Evolutionary conservation across 805 yeast species (phyloP).

Genomic region (Candida andamanensis): DNA sequence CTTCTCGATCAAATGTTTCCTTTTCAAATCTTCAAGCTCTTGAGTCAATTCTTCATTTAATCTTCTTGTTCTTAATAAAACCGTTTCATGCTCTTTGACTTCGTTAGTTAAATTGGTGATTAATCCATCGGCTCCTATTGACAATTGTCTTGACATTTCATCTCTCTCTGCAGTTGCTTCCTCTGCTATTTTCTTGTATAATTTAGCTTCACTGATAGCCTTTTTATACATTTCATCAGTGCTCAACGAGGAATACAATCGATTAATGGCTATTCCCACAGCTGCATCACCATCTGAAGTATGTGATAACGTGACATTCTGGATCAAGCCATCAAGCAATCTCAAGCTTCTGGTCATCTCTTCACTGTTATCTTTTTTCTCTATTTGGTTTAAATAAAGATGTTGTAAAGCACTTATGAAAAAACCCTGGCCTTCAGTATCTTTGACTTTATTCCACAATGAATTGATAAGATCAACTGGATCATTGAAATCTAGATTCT

Average conservation of each 20-base stretch:
- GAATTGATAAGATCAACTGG: slow-evolving; percentile 66
- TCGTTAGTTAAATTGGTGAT: slow-evolving; percentile 57
- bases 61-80: slow-evolving; percentile 55
- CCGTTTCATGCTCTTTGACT: slow-evolving; percentile 55
- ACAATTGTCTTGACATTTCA: slow-evolving; percentile 59
- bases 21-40: slow-evolving; percentile 60
- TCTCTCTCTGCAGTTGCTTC: slow-evolving; percentile 55
- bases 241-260: slow-evolving; percentile 62
- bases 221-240: slow-evolving; percentile 83
- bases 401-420: slow-evolving; percentile 64
- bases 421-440: slow-evolving; percentile 54
- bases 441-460: slow-evolving; percentile 52
- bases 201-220: slow-evolving; percentile 54
- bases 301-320: slow-evolving; percentile 53
- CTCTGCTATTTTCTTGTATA: slow-evolving; percentile 47
- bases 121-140: slow-evolving; percentile 73
- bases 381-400: slow-evolving; percentile 51
- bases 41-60: slow-evolving; percentile 54
- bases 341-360: slow-evolving; percentile 50
- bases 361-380: slow-evolving; percentile 41
- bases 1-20: slow-evolving; percentile 56
- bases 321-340: slow-evolving; percentile 59
- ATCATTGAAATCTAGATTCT: slow-evolving; percentile 55
- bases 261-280: slow-evolving; percentile 71
- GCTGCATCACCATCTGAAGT: slow-evolving; percentile 45